Evolutionary conservation across 768 basidiomycete species (phyloP), one percentile per base, ranked within the genome.

Genomic region (Macrolepiota dolichaula): DNA sequence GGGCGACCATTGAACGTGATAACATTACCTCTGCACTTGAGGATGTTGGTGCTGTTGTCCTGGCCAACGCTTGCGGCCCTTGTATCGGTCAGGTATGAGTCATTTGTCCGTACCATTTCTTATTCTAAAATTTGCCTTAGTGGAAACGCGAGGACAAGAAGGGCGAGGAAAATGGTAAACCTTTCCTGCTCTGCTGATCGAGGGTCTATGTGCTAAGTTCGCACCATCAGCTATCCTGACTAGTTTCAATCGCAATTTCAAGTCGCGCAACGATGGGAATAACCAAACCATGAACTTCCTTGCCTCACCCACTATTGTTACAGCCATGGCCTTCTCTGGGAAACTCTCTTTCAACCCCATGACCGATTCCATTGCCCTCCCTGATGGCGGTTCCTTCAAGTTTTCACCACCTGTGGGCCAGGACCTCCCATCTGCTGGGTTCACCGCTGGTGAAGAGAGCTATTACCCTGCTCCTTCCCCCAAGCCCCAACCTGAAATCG

Each of bases 61-160:
- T 99, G 37, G 96, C 97, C 5, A 99, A 99, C 73, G 97, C 97
- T 2, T 99, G 97, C 66, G 97, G 97, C 55, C 97, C 97, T 25
- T 99, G 97, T 71, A 99, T 98, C 67, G 97, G 97, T 50, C 96
- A 98, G 76, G 91, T 88, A 66, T 36, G 77, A 65, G 15, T 64
- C 51, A 27, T 37, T 57, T 47, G 25, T 25, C 7, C 51, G 50
- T 46, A 32, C 32, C 27, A 42, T 50, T 58, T 25, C 13, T 29
- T 44, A 61, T 49, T 55, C 63, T 65, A 25, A 64, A 53, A 10
- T 40, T 13, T 36, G 4, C 57, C 27, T 62, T 11, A 57, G 86
- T 99, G 97, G 97, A 94, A 98, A 71, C 86, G 97, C 27, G 86
- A 88, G 49, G 94, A 94, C 64, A 87, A 88, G 69, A 84, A 91